These are phyloP conservation scores for Oenanthe javanica DNA, from an alignment of 140 eudicot genomes.

Conservation along the genomic window DNA sequence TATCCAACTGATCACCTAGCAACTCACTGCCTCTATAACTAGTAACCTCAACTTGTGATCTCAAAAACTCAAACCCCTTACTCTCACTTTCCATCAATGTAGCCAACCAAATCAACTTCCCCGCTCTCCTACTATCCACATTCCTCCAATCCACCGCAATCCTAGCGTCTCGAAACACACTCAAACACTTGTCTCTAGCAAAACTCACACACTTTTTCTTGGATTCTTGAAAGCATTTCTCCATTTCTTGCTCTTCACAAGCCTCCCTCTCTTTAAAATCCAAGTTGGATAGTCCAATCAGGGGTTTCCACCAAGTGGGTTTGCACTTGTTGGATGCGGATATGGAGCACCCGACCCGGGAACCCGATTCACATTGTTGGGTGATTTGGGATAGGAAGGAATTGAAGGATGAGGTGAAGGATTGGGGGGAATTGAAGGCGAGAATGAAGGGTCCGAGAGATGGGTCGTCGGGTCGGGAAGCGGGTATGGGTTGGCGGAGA, in stretches of 20 bases:
- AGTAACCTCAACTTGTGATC: slow-evolving; percentile 23
- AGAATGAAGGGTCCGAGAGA: slow-evolving; percentile 36
- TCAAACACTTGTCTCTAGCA: slow-evolving; percentile 51
- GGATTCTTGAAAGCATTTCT: slow-evolving; percentile 41
- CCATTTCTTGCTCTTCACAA: slow-evolving; percentile 74
- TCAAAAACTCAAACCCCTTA: slow-evolving; percentile 27
- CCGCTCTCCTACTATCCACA: slow-evolving; percentile 20
- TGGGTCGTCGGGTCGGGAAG: slow-evolving; percentile 34
- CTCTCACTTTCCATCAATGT: slow-evolving; percentile 22
- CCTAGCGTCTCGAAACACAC: slow-evolving; percentile 52
- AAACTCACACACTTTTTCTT: slow-evolving; percentile 39
- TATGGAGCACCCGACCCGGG: slow-evolving; percentile 71
- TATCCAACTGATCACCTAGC: slow-evolving; percentile 9
- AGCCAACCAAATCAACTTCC: slow-evolving; percentile 39
- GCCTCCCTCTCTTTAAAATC: slow-evolving; percentile 36
- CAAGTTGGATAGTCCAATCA: slow-evolving; percentile 25
- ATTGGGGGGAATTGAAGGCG: slow-evolving; percentile 45
- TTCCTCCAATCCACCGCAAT: slow-evolving; percentile 27
- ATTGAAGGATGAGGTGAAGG: slow-evolving; percentile 48
- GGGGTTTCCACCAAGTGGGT: slow-evolving; percentile 65
- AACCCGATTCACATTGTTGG: slow-evolving; percentile 60
- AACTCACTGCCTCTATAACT: slow-evolving; percentile 51
- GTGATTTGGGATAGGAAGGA: slow-evolving; percentile 38
- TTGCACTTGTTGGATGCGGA: slow-evolving; percentile 56
- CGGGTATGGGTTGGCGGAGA: slow-evolving; percentile 49